phyloP scores from a whole-genome alignment of 2,329 filamentous ascomycete genomes.

The Talaromyces verruculosus region DNA sequence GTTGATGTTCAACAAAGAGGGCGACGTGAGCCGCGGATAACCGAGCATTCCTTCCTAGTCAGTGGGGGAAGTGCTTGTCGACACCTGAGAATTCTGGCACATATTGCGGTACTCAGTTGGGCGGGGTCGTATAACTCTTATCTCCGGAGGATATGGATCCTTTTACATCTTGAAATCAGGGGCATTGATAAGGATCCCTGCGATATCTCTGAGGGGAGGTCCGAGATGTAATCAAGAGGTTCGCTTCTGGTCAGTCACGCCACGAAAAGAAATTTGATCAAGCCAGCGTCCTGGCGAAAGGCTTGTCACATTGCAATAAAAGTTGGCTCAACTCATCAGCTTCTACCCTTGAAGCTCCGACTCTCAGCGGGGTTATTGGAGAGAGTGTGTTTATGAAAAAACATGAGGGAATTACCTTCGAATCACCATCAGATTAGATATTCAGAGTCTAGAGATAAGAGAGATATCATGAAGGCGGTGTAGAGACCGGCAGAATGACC shows the following conservation, averaged over 20 bases:
- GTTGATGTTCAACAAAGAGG: background rate
- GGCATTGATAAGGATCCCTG: background rate
- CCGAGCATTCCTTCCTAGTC: conserved; percentile 11
- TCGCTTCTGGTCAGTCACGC: background rate
- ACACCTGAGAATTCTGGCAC: conserved; percentile 14
- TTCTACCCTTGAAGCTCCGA: background rate
- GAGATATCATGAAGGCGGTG: background rate
- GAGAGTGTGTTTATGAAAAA: background rate
- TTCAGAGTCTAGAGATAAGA: background rate
- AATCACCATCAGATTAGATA: background rate
- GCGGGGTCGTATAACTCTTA: background rate
- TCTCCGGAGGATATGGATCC: background rate
- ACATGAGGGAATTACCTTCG: background rate
- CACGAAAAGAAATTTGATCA: background rate
- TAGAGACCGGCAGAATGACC: background rate
- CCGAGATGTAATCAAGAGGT: background rate
- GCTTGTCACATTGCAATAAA: background rate
- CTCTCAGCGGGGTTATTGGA: background rate
- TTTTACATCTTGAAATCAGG: background rate
- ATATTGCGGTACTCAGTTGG: background rate
- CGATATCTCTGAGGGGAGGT: background rate
- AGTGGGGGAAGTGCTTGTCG: background rate
- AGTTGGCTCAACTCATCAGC: background rate
- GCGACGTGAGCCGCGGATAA: conserved; percentile 20
- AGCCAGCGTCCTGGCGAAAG: background rate